Percentiles rank a stretch among this genome's conserved stretches.
phyloP scores from a whole-genome alignment of 495 filamentous ascomycete species.

The Bacidia rubella region DNA sequence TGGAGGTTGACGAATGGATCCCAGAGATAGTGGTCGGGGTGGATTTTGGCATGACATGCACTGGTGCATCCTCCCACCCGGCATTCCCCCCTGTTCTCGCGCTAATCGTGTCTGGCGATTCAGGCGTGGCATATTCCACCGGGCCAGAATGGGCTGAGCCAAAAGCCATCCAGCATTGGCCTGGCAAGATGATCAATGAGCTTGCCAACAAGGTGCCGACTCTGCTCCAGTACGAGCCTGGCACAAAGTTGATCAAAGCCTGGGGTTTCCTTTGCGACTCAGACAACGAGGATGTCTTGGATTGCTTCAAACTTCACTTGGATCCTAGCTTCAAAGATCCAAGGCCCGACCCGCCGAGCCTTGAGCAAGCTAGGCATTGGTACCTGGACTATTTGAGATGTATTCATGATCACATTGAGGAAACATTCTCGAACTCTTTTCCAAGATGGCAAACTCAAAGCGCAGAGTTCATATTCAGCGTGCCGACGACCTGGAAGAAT shows the following conservation, averaged over 20 bases:
- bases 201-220: constrained; percentile 50
- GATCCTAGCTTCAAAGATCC: constrained; percentile 30
- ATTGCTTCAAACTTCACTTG: constrained; percentile 52
- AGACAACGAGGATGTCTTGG: constrained; percentile 29
- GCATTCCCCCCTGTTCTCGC: background rate
- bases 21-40: constrained; percentile 46
- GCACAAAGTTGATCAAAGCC: constrained; percentile 26
- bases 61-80: constrained; percentile 28
- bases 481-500: constrained; percentile 55
- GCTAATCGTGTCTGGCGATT: constrained; percentile 4
- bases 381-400: constrained; percentile 41
- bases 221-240: constrained; percentile 35
- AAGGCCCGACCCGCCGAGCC: constrained; percentile 22
- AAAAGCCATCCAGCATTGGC: constrained; percentile 47
- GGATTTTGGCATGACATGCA: constrained; percentile 51
- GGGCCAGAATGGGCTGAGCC: constrained; percentile 32
- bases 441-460: constrained; percentile 33
- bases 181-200: constrained; percentile 36
- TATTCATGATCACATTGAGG: constrained; percentile 41
- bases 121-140: constrained; percentile 43
- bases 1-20: constrained; percentile 8
- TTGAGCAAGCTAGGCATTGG: constrained; percentile 37
- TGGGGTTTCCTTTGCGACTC: constrained; percentile 47
- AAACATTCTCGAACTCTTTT: constrained; percentile 30
- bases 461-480: constrained; percentile 53